Evolutionary conservation across 2,329 filamentous ascomycete genomes (phyloP).

Genomic region (Fusarium redolens): DNA sequence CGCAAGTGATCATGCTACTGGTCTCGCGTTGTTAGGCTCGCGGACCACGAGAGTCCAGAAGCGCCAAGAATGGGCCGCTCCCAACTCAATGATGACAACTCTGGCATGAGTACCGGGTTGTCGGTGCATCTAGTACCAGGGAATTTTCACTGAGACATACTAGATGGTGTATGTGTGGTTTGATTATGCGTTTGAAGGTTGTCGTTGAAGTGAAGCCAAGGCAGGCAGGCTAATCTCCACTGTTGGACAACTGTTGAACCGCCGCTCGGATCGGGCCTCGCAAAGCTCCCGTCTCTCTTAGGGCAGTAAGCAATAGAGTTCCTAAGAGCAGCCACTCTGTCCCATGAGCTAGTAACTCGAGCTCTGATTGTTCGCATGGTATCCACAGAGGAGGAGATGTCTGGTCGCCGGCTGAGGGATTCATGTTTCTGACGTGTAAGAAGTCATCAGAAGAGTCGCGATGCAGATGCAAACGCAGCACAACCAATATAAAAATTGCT

Average conservation of each 20-base stretch:
- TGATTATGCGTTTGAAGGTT: not conserved
- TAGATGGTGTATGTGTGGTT: not conserved
- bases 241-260: slow-evolving; percentile 3
- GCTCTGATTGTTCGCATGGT: slow-evolving; percentile 22
- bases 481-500: slow-evolving; percentile 5
- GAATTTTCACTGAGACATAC: not conserved
- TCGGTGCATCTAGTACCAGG: not conserved
- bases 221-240: not conserved
- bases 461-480: slow-evolving; percentile 12
- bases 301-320: slow-evolving; percentile 4
- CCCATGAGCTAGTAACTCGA: slow-evolving; percentile 18
- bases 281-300: slow-evolving; percentile 9
- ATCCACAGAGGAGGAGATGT: slow-evolving; percentile 20
- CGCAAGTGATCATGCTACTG: not conserved
- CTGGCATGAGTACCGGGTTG: not conserved
- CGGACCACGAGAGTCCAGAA: not conserved
- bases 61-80: not conserved
- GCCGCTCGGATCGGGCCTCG: slow-evolving; percentile 32
- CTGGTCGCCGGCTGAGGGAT: slow-evolving; percentile 6
- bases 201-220: not conserved
- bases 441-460: not conserved
- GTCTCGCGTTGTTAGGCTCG: not conserved
- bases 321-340: slow-evolving; percentile 25
- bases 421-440: slow-evolving; percentile 3
- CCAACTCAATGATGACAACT: not conserved